Evolutionary conservation across 768 basidiomycete genomes (phyloP), one percentile per base, ranked within the genome.

Genomic region (Kwoniella shandongensis): DNA sequence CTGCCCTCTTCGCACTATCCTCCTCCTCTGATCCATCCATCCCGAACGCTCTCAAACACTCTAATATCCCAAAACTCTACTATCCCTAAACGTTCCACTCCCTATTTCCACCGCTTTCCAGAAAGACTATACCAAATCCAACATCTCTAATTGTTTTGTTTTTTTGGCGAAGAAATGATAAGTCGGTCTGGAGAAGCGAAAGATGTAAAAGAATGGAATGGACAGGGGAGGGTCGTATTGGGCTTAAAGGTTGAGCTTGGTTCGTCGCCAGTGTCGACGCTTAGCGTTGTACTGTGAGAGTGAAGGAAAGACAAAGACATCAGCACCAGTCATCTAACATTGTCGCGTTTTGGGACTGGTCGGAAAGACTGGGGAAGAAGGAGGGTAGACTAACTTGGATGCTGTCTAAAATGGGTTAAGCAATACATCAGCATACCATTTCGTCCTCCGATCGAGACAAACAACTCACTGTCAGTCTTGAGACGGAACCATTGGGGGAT

Each of bases 401-500:
- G 36, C 44, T 63, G 62, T 56, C 65, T 67, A 36, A 2, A 25
- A 23, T 13, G 38, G 25, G n/a, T 3, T 26, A 46, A 26, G 18
- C 17, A n/a, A n/a, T n/a, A 5, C 17, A 45, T 11, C n/a, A 2
- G 8, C 15, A 40, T 8, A 11, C 12, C 12, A 15, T 11, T 11
- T 38, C 15, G 20, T 35, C 15, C 12, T 18, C 18, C 46, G 46
- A 26, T 10, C 10, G 7, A 17, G 7, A 36, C 12, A 40, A 8
- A 20, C n/a, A 11, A 93, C 83, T 96, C 93, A 63, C 88, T 88
- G 78, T 91, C 94, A 72, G 88, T 85, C 84, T 96, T 97, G 62
- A 93, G 64, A 59, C 76, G 91, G 86, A 96, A 97, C 94, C 94
- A 99, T 76, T 97, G 94, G 65, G 94, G 96, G 61, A 99, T 97